Base-by-base conservation (phyloP, 192 early-diverging fungal species). In the Rhizophlyctis rosea region DNA sequence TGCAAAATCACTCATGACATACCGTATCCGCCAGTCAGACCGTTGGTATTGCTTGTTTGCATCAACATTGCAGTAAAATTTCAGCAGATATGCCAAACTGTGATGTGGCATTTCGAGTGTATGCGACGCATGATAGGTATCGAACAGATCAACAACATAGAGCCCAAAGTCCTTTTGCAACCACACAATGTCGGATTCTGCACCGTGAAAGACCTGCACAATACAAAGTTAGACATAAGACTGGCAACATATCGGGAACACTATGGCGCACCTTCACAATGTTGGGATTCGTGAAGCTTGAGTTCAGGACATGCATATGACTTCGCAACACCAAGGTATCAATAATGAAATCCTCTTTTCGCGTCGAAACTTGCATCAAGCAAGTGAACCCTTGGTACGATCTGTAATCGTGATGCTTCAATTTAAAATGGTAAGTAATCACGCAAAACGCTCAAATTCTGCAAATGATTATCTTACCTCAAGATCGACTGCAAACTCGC, bases 1-100 rank as follows among this genome's bases (percentile, higher is more conserved):
- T n/a, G n/a, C n/a, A 48, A n/a, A n/a, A 18, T 48, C 47, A 64
- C 1, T 11, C 28, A 48, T 24, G 47, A 29, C n/a, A 69, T 75
- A 88, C 85, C 95, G 78, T 57, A 98, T 89, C 63, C 97, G 76
- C 97, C 97, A 99, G 73, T 99, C 97, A 21, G 94, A 95, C 52
- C 92, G 69, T 76, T 99, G 97, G 73, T 91, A 97, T 66, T 82
- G 78, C 64, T 99, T 99, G 74, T 99, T 91, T 0, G 94, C 87
- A 47, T 85, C 80, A 25, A 89, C 82, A 23, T 81, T 64, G 69
- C 91, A 91, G 68, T 92, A 96, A 21, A 73, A 62, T 36, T 87
- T 79, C 31, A 99, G 71, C 39, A 99, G 64, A 67, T 87, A 89
- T 0, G 92, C 93, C 34, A 96, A 76, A 32, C 88, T 85, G 63